Base-by-base conservation (phyloP, 192 early-diverging fungal genomes). In the Haplosporangium gracile region DNA sequence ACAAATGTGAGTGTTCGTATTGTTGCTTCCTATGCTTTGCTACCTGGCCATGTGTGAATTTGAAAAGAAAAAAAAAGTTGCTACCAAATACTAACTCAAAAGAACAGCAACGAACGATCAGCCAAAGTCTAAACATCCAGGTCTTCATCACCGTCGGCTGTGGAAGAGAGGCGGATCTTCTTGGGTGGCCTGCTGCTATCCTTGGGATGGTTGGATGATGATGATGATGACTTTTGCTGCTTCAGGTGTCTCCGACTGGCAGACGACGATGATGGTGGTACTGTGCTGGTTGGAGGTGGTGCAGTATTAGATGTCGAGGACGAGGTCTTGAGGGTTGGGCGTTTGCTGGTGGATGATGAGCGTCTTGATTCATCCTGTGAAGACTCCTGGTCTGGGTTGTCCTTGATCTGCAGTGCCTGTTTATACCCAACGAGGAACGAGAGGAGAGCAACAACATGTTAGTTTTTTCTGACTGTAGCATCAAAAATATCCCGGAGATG, bases 391-490 rank as follows among this genome's bases (percentile, higher is more conserved):
- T 86, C 84, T 29, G 70, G 75, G 43, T 81, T 86, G 6, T 86
- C 84, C 71, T 81, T 86, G 60, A 81, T 86, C 38, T 80, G 79
- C n/a, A 86, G 51, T 20, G 84, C 84, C 84, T 86, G 70, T 76
- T 36, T 57, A 49, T 42, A 57, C 8, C 16, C 10, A 60, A 71
- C 40, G 70, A 20, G n/a, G 4, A 42, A 42, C 40, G 1, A 22
- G 32, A 68, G 11, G 10, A 68, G 15, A 11, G 20, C 43, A 45
- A 9, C 13, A 57, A 29, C 34, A 5, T 65, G 10, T 39, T 72
- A 43, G 65, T 20, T 43, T 79, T 26, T 79, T 26, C 51, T 20
- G 63, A 70, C 18, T 26, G 42, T 13, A 20, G 32, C 38, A 16
- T 4, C 26, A 29, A 29, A 13, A 15, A 15, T 65, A 45, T 78